These are phyloP conservation scores for Anisodus acutangulus DNA, from an alignment of 257 asterid genomes.

Conservation along the genomic window DNA sequence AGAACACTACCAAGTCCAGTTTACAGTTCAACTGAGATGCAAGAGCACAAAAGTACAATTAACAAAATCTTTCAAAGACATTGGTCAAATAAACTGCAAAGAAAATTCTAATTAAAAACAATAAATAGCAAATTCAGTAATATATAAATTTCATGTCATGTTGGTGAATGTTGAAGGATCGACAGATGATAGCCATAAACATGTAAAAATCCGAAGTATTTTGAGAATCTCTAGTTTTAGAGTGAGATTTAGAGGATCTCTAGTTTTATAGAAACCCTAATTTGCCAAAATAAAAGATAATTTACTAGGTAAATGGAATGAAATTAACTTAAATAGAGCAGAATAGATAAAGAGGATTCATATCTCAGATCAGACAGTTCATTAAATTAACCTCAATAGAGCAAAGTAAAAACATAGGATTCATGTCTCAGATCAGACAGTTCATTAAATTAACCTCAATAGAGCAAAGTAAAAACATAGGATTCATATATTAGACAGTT, in stretches of 20 bases:
- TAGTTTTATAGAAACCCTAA: neutral
- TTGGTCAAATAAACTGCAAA: neutral
- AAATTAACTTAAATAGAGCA: constrained; percentile 1
- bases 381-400: neutral
- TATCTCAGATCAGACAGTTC: neutral
- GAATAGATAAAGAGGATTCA: neutral
- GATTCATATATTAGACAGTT: neutral
- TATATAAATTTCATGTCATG: neutral
- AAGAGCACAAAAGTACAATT: neutral
- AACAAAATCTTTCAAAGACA: neutral
- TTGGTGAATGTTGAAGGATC: neutral
- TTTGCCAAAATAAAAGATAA: neutral
- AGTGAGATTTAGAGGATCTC: constrained; percentile 20
- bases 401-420: neutral
- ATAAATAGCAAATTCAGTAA: neutral
- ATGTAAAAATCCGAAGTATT: neutral
- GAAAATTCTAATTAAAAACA: neutral
- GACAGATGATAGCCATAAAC: constrained; percentile 23
- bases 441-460: neutral
- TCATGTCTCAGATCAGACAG: neutral
- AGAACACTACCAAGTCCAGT: neutral
- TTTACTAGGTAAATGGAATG: constrained; percentile 11
- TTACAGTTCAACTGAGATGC: constrained; percentile 19
- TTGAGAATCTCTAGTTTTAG: neutral
- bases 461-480: neutral